Conservation (phyloP, 2,329 filamentous ascomycete species). For the Didymella pinodella region DNA sequence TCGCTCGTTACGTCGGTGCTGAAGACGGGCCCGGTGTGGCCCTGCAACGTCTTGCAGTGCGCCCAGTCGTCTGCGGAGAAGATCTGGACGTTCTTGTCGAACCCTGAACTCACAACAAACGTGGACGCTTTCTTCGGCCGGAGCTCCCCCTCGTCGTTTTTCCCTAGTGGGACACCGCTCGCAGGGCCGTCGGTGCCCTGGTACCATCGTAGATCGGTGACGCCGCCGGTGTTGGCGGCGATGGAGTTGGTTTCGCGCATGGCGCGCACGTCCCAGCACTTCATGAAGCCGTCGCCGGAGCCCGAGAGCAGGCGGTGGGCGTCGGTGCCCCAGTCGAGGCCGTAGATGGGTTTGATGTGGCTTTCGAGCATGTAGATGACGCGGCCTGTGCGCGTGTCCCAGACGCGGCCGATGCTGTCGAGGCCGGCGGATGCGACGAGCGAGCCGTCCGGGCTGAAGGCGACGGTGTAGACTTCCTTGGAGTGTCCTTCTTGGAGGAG, state of each 20-base stretch:
- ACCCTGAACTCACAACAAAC: conserved; percentile 89
- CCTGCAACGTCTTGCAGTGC: conserved; percentile 83
- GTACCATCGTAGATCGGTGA: conserved; percentile 93
- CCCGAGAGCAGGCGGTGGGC: conserved; percentile 92
- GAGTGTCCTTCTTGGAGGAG: conserved; percentile 94
- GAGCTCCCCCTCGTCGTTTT: conserved; percentile 69
- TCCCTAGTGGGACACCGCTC: conserved; percentile 65
- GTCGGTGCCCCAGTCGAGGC: conserved; percentile 89
- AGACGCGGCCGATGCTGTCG: conserved; percentile 93
- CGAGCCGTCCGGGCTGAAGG: conserved; percentile 91
- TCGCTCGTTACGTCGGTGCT: conserved; percentile 89
- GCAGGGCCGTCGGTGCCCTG: conserved; percentile 82
- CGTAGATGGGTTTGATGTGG: conserved; percentile 92
- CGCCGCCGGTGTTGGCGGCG: conserved; percentile 88
- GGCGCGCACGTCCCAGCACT: conserved; percentile 96
- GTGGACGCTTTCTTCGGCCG: conserved; percentile 85
- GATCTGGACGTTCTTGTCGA: conserved; percentile 94
- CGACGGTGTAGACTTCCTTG: conserved; percentile 87
- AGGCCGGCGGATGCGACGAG: conserved; percentile 90
- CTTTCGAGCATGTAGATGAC: conserved; percentile 96
- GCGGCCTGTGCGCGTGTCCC: conserved; percentile 90
- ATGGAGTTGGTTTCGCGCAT: conserved; percentile 84
- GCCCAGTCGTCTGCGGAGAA: conserved; percentile 98
- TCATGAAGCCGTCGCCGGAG: conserved; percentile 93
- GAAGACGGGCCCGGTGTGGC: conserved; percentile 90